phyloP scores from a whole-genome alignment of 257 asterid genomes.

The Parsonsia alboflavescens region DNA sequence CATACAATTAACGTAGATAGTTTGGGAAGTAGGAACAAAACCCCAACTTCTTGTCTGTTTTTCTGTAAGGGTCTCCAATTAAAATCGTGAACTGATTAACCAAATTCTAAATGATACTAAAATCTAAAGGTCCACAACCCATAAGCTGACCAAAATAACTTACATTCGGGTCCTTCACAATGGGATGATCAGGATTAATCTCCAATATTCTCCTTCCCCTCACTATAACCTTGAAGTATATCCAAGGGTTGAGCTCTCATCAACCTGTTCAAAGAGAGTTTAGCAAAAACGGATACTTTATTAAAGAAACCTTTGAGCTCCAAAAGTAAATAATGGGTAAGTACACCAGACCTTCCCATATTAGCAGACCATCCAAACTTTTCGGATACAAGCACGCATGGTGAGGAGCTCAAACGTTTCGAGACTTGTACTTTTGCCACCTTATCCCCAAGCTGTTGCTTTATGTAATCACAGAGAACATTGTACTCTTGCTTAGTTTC shows the following conservation, averaged over 20 bases:
- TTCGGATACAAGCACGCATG: constrained; percentile 98
- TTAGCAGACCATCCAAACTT: constrained; percentile 99
- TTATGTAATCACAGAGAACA: constrained; percentile 93
- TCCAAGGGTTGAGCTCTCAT: constrained; percentile 97
- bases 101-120: too few relatives aligned
- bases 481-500: constrained; percentile 75
- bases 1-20: not conserved
- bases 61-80: not conserved
- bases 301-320: not conserved
- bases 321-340: not conserved
- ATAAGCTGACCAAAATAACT: constrained; percentile 10
- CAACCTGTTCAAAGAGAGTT: constrained; percentile 42
- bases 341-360: constrained; percentile 77
- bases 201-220: constrained; percentile 95
- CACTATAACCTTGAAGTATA: constrained; percentile 88
- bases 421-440: constrained; percentile 98
- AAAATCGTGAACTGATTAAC: not conserved
- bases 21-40: not conserved
- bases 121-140: not conserved
- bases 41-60: not conserved
- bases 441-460: constrained; percentile 89
- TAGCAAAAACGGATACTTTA: not conserved
- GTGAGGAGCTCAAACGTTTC: constrained; percentile 90
- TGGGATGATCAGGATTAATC: constrained; percentile 93
- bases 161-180: constrained; percentile 88